Evolutionary conservation across 495 filamentous ascomycete genomes (phyloP), one percentile per base, ranked within the genome.

Genomic region (Barbatosphaeria neglecta): DNA sequence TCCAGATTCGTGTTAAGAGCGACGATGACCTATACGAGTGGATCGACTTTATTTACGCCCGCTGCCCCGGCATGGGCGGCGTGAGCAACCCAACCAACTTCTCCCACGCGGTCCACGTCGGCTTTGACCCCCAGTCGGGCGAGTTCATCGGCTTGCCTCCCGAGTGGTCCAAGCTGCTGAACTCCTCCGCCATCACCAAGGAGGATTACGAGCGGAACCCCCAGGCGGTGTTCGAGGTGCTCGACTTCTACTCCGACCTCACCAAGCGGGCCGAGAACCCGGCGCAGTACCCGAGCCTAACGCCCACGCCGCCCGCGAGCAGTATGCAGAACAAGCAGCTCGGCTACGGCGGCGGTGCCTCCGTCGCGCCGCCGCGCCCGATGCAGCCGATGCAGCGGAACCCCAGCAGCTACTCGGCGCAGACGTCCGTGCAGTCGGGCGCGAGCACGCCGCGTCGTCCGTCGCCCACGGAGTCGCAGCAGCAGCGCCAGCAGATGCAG

Each of bases 11-110:
- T 58, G 85, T 97, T 51, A 94, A 94, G 59, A 82, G 78, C 18
- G 93, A 97, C 50, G 90, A 94, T 53, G 92, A 98, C 52, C 79
- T 96, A 28, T 98, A 98, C 59, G 87, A 93, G 44, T 98, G 92
- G 92, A 94, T 95, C 48, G 92, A 98, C 61, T 84, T 86, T 61
- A 92, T 98, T 51, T 96, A 95, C 59, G 86, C 87, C 48, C 83
- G 92, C 49, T 96, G 89, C 59, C 92, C 92, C 1, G 90, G 87
- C 41, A 95, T 95, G 87, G 89, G 92, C 40, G 92, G 92, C 48
- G 93, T 98, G 8, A 95, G 90, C 67, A 95, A 95, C 62, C 92
- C 92, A 3, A 95, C 93, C 45, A 94, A 95, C 64, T 97, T 98
- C 65, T 86, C 83, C 18, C 92, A 98, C 62, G 83, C 88, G 16